phyloP scores from a whole-genome alignment of 2,329 filamentous ascomycete genomes.

The Periconia sp. region DNA sequence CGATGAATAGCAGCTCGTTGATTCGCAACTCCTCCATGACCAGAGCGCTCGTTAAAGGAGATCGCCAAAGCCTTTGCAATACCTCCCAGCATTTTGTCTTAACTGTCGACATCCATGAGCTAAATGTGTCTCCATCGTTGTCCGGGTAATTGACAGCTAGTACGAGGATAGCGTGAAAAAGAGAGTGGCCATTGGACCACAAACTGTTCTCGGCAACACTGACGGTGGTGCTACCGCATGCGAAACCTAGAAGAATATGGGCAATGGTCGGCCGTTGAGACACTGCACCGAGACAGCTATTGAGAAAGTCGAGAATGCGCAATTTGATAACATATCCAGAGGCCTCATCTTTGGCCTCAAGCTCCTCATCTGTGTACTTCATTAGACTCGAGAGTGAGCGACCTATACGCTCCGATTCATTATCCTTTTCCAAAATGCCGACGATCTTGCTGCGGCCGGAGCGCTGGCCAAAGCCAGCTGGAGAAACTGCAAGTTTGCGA shows the following conservation, averaged over 20 bases:
- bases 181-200: conserved; percentile 73
- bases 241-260: conserved; percentile 88
- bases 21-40: conserved; percentile 80
- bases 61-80: conserved; percentile 81
- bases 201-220: conserved; percentile 71
- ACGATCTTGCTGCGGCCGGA: conserved; percentile 82
- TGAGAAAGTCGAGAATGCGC: conserved; percentile 84
- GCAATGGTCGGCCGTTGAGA: conserved; percentile 84
- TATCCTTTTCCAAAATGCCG: conserved; percentile 82
- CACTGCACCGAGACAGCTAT: conserved; percentile 76
- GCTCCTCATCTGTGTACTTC: conserved; percentile 68
- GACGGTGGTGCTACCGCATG: conserved; percentile 73
- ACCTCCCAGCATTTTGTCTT: conserved; percentile 61
- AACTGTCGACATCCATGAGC: conserved; percentile 51
- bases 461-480: conserved; percentile 66
- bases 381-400: conserved; percentile 74
- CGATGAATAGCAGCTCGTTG: conserved; percentile 78
- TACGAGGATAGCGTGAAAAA: conserved; percentile 82
- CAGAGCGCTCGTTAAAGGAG: conserved; percentile 75
- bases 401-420: conserved; percentile 80
- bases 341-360: conserved; percentile 72
- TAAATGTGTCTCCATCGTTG: conserved; percentile 53
- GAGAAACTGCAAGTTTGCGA: conserved; percentile 75
- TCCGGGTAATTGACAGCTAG: conserved; percentile 74
- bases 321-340: conserved; percentile 82